A percentile compares a stretch with the other conserved stretches of the same genome.
Evolutionary conservation across 2,329 filamentous ascomycete genomes (phyloP).

Genomic region (Ophidiomyces ophidiicola): DNA sequence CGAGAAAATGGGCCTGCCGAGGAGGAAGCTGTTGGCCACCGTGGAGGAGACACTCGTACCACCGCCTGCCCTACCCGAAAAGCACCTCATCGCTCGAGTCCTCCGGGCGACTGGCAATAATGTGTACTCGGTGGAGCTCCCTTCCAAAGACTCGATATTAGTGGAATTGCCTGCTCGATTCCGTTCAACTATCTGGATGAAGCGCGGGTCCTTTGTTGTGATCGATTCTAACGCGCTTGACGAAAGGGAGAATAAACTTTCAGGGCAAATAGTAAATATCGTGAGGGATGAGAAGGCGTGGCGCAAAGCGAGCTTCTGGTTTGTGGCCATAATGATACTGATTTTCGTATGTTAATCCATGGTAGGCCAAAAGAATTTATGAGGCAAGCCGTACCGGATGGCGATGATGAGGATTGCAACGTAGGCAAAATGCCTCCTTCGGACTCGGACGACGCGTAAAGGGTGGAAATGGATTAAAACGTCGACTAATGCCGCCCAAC

Average conservation of each 20-base stretch:
- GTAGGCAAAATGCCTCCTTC: conserved; percentile 77
- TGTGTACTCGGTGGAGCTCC: conserved; percentile 66
- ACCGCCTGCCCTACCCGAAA: conserved; percentile 41
- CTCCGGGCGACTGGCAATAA: conserved; percentile 78
- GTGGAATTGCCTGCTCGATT: conserved; percentile 77
- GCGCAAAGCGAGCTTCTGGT: conserved; percentile 86
- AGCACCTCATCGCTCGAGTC: conserved; percentile 60
- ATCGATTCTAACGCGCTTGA: conserved; percentile 58
- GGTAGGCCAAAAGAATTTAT: conserved; percentile 66
- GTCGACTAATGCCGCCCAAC: not conserved
- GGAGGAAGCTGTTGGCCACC: conserved; percentile 64
- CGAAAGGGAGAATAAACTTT: conserved; percentile 60
- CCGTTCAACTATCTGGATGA: conserved; percentile 87
- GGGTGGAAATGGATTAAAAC: not conserved
- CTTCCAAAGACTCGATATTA: conserved; percentile 53
- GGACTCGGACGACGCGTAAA: conserved; percentile 36
- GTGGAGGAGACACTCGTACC: conserved; percentile 57
- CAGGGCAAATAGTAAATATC: conserved; percentile 84
- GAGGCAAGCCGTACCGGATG: conserved; percentile 53
- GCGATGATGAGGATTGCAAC: conserved; percentile 66
- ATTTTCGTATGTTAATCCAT: not conserved
- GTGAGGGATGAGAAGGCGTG: conserved; percentile 84
- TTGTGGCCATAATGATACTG: conserved; percentile 17
- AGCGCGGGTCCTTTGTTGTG: conserved; percentile 74
- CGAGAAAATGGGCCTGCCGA: conserved; percentile 54